Base-by-base conservation (phyloP, 2,329 filamentous ascomycete species). In the Trichoderma atrobrunneum region DNA sequence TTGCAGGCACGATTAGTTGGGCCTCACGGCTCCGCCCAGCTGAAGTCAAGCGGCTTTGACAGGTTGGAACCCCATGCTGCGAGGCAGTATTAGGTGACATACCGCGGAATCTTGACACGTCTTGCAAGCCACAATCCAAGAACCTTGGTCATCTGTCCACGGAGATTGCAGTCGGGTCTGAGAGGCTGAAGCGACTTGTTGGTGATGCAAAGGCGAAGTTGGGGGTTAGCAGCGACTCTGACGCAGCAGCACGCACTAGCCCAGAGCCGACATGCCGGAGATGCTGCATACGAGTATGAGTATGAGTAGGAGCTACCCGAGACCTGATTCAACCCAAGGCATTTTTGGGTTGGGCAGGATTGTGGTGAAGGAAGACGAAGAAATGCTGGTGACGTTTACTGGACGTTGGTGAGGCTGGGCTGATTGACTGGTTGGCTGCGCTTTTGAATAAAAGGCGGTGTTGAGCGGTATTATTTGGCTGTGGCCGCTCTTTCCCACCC, bases 11-110 rank as follows among this genome's bases (percentile, higher is more conserved):
- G 28, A 60, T 32, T 60, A 30, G n/a, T 30, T 30, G 7, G 51
- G 65, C 18, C 54, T 68, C 51, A 43, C 21, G 65, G 54, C 36
- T 69, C 65, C 65, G 65, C 65, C 56, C 26, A 69, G 65, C 65
- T 69, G 65, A 61, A 57, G 26, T 11, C 21, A 28, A 48, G 36
- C 36, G 26, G 56, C 65, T n/a, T 51, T 60, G 65, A 60, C 36
- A 59, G 51, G 32, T 59, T 43, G 34, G n/a, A 16, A 28, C 59
- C n/a, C 43, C 39, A 34, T 65, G 63, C 21, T 30, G 24, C 39
- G 36, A 30, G 21, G 32, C 51, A 56, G 24, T 54, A 39, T 39
- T 43, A 32, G 24, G 30, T 48, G 54, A 48, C 65, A 39, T n/a
- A 64, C 34, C 7, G 54, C 65, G 54, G 65, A 60, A 60, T 60